Percentiles rank a stretch among this genome's conserved stretches.
Conservation (phyloP, 1,139 yeast genomes). For the Suhomyces ambrosiae region DNA sequence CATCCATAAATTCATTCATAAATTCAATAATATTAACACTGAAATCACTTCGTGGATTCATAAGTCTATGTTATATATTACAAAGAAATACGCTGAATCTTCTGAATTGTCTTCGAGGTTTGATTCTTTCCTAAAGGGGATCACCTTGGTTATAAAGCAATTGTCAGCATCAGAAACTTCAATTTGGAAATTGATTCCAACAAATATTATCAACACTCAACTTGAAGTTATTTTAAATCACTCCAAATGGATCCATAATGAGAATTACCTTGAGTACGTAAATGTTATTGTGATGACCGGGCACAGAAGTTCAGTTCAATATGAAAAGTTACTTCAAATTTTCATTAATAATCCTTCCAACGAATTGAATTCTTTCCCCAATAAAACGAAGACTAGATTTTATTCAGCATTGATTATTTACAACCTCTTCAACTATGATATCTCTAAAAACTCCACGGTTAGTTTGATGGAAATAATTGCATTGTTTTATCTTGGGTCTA, state of each 20-base stretch:
- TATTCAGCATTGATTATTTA: slow-evolving; percentile 47
- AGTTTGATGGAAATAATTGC: slow-evolving; percentile 52
- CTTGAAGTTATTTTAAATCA: slow-evolving; percentile 62
- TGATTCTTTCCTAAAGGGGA: slow-evolving; percentile 24
- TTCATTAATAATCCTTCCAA: slow-evolving; percentile 52
- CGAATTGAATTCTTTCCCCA: slow-evolving; percentile 31
- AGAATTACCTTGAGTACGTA: slow-evolving; percentile 44
- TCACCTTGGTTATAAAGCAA: slow-evolving; percentile 20
- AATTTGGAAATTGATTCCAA: slow-evolving; percentile 50
- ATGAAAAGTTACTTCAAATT: slow-evolving; percentile 62
- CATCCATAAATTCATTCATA: slow-evolving; percentile 17
- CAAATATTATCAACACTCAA: slow-evolving; percentile 60
- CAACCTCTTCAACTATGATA: slow-evolving; percentile 50
- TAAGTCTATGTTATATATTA: slow-evolving; percentile 58
- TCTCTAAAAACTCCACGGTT: slow-evolving; percentile 47
- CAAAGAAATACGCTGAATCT: slow-evolving; percentile 63
- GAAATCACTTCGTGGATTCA: slow-evolving; percentile 40
- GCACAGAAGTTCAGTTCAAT: slow-evolving; percentile 41
- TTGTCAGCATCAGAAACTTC: slow-evolving; percentile 17
- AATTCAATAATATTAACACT: slow-evolving; percentile 6
- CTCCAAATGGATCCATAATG: slow-evolving; percentile 46
- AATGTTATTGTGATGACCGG: slow-evolving; percentile 40
- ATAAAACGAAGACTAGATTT: slow-evolving; percentile 32
- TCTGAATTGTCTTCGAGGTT: slow-evolving; percentile 37
- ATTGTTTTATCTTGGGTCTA: slow-evolving; percentile 62